phyloP scores from a whole-genome alignment of 768 basidiomycete genomes.

The Collybia sp. region DNA sequence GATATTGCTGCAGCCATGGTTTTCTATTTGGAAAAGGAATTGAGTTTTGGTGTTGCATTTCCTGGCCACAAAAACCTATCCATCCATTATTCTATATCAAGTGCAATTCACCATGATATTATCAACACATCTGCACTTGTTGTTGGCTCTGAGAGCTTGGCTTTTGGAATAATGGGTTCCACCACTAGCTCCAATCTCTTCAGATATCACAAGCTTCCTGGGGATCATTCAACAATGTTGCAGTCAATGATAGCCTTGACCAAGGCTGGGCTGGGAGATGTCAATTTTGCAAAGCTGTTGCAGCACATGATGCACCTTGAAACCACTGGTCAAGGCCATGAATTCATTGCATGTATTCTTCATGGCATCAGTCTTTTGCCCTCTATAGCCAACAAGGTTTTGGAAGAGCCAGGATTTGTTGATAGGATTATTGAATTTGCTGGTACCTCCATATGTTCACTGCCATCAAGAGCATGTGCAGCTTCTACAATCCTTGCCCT shows the following conservation, averaged over 20 bases:
- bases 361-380: background rate
- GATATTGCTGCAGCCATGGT: background rate
- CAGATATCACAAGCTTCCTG: background rate
- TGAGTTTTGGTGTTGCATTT: background rate
- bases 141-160: too few relatives aligned
- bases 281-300: background rate
- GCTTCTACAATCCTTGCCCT: background rate
- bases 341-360: background rate
- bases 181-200: too few relatives aligned
- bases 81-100: background rate
- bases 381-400: background rate
- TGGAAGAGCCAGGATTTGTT: background rate
- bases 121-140: too few relatives aligned
- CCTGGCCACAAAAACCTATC: background rate
- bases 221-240: background rate
- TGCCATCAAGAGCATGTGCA: background rate
- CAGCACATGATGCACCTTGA: background rate
- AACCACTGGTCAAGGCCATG: background rate
- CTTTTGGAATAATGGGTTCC: too few relatives aligned
- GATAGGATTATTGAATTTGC: background rate
- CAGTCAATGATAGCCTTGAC: background rate
- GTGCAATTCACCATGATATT: background rate
- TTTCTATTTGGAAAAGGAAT: background rate
- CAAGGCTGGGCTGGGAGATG: background rate
- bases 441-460: background rate